Conservation (phyloP, 192 early-diverging fungal species). For the Lobulomyces angularis region DNA sequence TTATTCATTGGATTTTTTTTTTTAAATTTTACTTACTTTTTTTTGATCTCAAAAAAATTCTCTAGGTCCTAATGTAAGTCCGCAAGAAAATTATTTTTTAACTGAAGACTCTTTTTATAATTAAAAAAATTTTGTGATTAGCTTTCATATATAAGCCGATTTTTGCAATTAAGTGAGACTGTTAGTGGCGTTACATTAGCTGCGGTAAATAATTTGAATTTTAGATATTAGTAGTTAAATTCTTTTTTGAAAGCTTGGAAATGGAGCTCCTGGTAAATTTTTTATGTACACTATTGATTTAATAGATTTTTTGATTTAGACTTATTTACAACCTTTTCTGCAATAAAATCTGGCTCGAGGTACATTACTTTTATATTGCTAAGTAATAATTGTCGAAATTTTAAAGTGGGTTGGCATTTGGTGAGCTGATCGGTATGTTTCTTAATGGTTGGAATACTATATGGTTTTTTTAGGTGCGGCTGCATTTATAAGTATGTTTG, state of each 20-base stretch:
- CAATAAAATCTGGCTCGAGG: slow-evolving; percentile 10
- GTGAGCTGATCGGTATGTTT: slow-evolving; percentile 91
- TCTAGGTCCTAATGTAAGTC: too few species aligned
- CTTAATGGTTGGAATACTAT: too few species aligned
- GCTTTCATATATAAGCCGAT: slow-evolving; percentile 62
- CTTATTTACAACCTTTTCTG: slow-evolving; percentile 74
- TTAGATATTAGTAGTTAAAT: too few species aligned
- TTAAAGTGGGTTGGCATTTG: slow-evolving; percentile 66
- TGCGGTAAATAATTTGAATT: too few species aligned
- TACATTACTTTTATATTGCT: not conserved
- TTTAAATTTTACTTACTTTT: too few species aligned
- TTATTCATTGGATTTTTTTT: too few species aligned
- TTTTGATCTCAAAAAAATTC: too few species aligned
- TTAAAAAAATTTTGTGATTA: too few species aligned
- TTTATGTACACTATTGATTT: not conserved
- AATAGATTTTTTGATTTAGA: slow-evolving; percentile 27
- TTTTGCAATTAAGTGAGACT: slow-evolving; percentile 68
- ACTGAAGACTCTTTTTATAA: too few species aligned
- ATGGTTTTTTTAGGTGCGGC: too few species aligned
- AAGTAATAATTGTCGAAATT: slow-evolving; percentile 43
- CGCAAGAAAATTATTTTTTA: too few species aligned
- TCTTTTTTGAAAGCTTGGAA: not conserved
- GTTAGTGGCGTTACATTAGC: slow-evolving; percentile 46
- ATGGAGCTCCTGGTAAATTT: slow-evolving; percentile 7
- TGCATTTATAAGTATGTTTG: slow-evolving; percentile 70